Evolutionary conservation across 129 eudicot genomes (phyloP), one percentile per base, ranked within the genome.

Genomic region (Lactuca saligna): DNA sequence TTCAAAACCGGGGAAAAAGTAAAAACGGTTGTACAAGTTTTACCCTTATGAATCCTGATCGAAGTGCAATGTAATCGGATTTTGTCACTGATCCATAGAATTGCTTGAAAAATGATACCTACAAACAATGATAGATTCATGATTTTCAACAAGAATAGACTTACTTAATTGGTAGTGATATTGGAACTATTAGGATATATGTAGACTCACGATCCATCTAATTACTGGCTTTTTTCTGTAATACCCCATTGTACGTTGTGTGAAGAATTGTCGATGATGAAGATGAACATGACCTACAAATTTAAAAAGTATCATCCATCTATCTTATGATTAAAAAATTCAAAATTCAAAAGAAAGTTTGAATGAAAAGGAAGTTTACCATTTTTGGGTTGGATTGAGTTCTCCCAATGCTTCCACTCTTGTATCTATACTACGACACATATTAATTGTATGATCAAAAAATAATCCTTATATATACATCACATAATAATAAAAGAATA

Each of bases 391-490:
- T 70, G 51, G 37, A 81, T 72, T 12, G 96, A 82, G 15, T 72
- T 77, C 79, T 91, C 98, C 98, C 98, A 91, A 61, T 57, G 89
- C 55, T 82, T 86, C 98, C 98, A 91, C 57, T 83, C 72, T 0
- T 68, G 72, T 68, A 91, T 87, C 98, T 91, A 63, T 39, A 56
- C 2, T 29, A 6, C 10, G 14, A 56, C 34, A 55, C 7, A 7
- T 15, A 55, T 12, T 7, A 66, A 55, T 12, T 7, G 51, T 66
- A 5, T 38, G 42, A 56, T 17, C 11, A 46, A 46, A 46, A 46
- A 46, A 46, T 3, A 25, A 25, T 25, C 29, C 29, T 25, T 42
- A 42, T 42, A 50, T 50, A 12, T 50, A 54, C 0, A 50, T 3
- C 2, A 33, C 2, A 33, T 6, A 5, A 12, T 31, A 59, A 50